Evolutionary conservation across 345 rosid genomes (phyloP).

Genomic region (Citrus mangshanensis): DNA sequence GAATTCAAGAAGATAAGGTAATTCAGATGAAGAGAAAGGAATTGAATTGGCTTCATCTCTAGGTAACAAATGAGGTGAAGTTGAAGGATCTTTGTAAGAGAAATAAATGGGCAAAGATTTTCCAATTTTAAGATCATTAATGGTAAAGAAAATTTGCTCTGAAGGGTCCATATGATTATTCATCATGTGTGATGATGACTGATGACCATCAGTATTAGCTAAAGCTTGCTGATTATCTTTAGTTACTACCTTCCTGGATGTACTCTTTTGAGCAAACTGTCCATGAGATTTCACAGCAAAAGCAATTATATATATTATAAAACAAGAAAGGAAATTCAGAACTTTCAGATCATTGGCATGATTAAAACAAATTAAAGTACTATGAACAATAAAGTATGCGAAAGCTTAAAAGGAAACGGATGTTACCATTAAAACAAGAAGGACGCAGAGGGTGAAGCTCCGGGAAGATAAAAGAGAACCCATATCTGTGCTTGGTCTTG

Average conservation of each 20-base stretch:
- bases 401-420: not conserved
- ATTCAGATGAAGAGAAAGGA: slow-evolving; percentile 54
- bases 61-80: slow-evolving; percentile 48
- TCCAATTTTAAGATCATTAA: slow-evolving; percentile 45
- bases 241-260: slow-evolving; percentile 9
- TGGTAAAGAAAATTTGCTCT: slow-evolving; percentile 42
- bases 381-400: too few relatives aligned
- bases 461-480: slow-evolving; percentile 4
- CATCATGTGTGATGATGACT: slow-evolving; percentile 2
- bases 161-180: slow-evolving; percentile 38
- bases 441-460: not conserved
- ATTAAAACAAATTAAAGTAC: not conserved
- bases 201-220: not conserved
- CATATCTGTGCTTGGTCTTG: not conserved
- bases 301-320: too few relatives aligned
- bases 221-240: not conserved
- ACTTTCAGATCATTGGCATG: not conserved
- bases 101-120: slow-evolving; percentile 39
- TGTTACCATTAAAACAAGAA: slow-evolving; percentile 3
- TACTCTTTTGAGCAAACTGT: slow-evolving; percentile 10
- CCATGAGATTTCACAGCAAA: not conserved
- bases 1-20: slow-evolving; percentile 43
- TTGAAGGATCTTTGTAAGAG: slow-evolving; percentile 30
- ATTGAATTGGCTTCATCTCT: slow-evolving; percentile 55
- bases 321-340: not conserved